Percentiles rank a stretch among this genome's conserved stretches.
Evolutionary conservation across 768 basidiomycete genomes (phyloP).

Genomic region (Psilocybe azurescens): DNA sequence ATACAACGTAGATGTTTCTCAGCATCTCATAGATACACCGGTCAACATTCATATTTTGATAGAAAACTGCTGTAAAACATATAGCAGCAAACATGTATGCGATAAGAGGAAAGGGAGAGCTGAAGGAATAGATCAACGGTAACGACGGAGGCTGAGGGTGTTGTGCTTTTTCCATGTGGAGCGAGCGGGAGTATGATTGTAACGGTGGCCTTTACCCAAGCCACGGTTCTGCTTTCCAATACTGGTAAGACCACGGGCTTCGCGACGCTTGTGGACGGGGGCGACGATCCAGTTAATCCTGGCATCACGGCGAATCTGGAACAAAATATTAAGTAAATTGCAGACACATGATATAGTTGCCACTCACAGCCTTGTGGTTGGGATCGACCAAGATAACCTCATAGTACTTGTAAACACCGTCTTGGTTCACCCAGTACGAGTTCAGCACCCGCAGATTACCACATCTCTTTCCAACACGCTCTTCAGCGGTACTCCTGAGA

Average conservation of each 20-base stretch:
- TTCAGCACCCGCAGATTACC: slow-evolving; percentile 96
- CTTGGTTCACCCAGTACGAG: slow-evolving; percentile 99
- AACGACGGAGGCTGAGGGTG: slow-evolving; percentile 90
- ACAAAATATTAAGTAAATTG: slow-evolving; percentile 11
- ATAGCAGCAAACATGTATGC: slow-evolving; percentile 15
- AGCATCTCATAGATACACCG: not conserved
- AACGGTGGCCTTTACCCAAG: slow-evolving; percentile 90
- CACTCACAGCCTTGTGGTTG: slow-evolving; percentile 86
- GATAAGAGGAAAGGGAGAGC: slow-evolving; percentile 29
- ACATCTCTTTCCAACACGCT: slow-evolving; percentile 96
- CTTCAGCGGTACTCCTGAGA: slow-evolving; percentile 92
- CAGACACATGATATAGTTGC: not conserved
- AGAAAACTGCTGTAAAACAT: slow-evolving; percentile 5
- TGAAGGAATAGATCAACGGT: slow-evolving; percentile 63
- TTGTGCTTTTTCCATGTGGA: slow-evolving; percentile 99
- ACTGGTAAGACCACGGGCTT: slow-evolving; percentile 96
- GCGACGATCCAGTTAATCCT: slow-evolving; percentile 99
- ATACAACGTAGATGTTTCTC: not conserved
- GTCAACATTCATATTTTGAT: slow-evolving; percentile 12
- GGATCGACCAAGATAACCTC: slow-evolving; percentile 99
- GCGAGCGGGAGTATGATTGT: slow-evolving; percentile 92
- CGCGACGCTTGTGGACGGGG: slow-evolving; percentile 98
- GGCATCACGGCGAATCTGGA: slow-evolving; percentile 89
- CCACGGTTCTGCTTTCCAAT: slow-evolving; percentile 99
- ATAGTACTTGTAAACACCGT: slow-evolving; percentile 99